These are phyloP conservation scores for Cyberlindnera veronae DNA, from an alignment of 805 yeast genomes.

Conservation along the genomic window DNA sequence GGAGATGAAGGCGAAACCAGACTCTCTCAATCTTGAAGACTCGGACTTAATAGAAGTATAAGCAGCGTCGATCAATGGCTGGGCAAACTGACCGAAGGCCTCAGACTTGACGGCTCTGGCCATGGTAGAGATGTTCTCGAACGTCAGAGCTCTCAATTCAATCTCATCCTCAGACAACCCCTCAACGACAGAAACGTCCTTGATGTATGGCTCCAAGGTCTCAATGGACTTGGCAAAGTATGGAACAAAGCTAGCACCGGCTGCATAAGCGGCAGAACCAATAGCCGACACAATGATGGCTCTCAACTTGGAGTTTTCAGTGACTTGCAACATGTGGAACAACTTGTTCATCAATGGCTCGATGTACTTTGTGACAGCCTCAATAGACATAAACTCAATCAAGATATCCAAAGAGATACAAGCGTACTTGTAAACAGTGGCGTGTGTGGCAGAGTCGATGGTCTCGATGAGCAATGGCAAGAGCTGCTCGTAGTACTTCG, in stretches of 20 bases:
- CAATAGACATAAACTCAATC: conserved; percentile 86
- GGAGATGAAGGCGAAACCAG: conserved; percentile 90
- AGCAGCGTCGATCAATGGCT: conserved; percentile 85
- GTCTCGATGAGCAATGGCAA: conserved; percentile 83
- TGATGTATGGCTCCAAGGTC: conserved; percentile 76
- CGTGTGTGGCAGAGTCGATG: conserved; percentile 80
- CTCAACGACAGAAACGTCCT: conserved; percentile 61
- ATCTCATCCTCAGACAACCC: conserved; percentile 86
- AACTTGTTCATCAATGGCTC: conserved; percentile 89
- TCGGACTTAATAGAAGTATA: conserved; percentile 73
- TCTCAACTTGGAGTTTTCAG: conserved; percentile 67
- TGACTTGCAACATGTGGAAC: conserved; percentile 74
- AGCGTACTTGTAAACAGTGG: conserved; percentile 84
- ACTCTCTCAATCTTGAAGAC: conserved; percentile 84
- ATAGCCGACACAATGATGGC: conserved; percentile 88
- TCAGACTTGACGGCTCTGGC: conserved; percentile 96
- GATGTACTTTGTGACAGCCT: conserved; percentile 75
- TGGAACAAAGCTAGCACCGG: conserved; percentile 85
- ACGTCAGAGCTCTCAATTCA: conserved; percentile 86
- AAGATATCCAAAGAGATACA: conserved; percentile 89
- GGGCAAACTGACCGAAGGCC: conserved; percentile 79
- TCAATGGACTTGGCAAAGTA: conserved; percentile 80
- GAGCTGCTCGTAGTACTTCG: conserved; percentile 77
- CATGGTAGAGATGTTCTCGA: conserved; percentile 91
- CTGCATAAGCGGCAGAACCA: conserved; percentile 95